phyloP scores from a whole-genome alignment of 257 asterid species.

The Solanum appendiculatum region DNA sequence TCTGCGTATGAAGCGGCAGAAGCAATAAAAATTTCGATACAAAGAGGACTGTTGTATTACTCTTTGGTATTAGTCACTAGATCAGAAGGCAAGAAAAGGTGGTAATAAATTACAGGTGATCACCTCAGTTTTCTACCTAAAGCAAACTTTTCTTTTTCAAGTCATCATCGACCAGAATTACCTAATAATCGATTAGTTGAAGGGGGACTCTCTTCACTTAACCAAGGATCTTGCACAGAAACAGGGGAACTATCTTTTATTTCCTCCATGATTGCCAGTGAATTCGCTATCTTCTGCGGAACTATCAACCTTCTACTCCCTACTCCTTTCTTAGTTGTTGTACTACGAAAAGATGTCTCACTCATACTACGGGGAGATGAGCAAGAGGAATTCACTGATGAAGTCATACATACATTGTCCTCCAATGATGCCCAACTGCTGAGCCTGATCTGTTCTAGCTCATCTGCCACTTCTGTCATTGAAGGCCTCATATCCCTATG shows the following conservation, averaged over 20 bases:
- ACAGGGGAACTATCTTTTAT: slow-evolving; percentile 50
- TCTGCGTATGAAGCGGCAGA: neutral
- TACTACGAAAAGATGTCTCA: slow-evolving; percentile 43
- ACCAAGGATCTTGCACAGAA: slow-evolving; percentile 79
- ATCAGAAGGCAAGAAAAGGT: neutral
- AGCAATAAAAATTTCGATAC: neutral
- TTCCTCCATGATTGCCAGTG: slow-evolving; percentile 27
- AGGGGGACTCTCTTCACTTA: slow-evolving; percentile 74
- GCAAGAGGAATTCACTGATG: slow-evolving; percentile 59
- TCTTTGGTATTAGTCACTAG: neutral
- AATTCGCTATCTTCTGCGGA: slow-evolving; percentile 14
- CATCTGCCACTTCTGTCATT: slow-evolving; percentile 90
- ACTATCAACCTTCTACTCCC: slow-evolving; percentile 47
- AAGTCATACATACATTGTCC: slow-evolving; percentile 35
- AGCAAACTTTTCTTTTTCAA: neutral
- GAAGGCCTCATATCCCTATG: slow-evolving; percentile 91
- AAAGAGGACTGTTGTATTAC: neutral
- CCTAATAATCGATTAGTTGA: slow-evolving; percentile 63
- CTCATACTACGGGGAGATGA: slow-evolving; percentile 59
- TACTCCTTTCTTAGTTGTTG: slow-evolving; percentile 21
- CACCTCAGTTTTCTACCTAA: neutral
- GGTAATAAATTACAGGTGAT: neutral
- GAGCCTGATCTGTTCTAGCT: slow-evolving; percentile 74
- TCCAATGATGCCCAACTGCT: slow-evolving; percentile 75
- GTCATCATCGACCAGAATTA: slow-evolving; percentile 12